Evolutionary conservation across 2,329 filamentous ascomycete species (phyloP).

Genomic region (Scopulariopsis brevicaulis): DNA sequence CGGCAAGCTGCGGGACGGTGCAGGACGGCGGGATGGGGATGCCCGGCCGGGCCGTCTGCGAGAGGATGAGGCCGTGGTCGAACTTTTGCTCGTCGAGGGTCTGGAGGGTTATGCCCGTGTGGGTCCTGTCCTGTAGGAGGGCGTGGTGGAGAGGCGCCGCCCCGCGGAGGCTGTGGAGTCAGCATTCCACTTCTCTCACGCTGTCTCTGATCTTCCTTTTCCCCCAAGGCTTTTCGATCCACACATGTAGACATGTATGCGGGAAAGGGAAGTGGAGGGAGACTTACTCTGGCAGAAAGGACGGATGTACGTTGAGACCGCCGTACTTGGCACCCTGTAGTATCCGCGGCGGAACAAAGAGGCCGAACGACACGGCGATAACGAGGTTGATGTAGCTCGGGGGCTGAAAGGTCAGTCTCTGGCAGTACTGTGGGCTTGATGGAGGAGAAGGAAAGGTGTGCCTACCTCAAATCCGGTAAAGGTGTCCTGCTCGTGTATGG

Average conservation of each 20-base stretch:
- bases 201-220: not conserved
- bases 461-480: slow-evolving; percentile 72
- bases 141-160: slow-evolving; percentile 79
- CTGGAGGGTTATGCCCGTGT: slow-evolving; percentile 74
- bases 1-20: slow-evolving; percentile 27
- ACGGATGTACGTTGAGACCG: slow-evolving; percentile 89
- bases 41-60: slow-evolving; percentile 52
- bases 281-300: slow-evolving; percentile 68
- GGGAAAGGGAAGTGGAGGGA: not conserved
- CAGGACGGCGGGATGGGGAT: slow-evolving; percentile 34
- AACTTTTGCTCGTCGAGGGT: slow-evolving; percentile 69
- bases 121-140: slow-evolving; percentile 48
- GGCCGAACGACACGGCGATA: slow-evolving; percentile 86
- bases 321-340: slow-evolving; percentile 63
- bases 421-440: not conserved
- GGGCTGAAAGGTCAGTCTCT: slow-evolving; percentile 27
- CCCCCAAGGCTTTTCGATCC: no score
- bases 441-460: slow-evolving; percentile 1
- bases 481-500: slow-evolving; percentile 64
- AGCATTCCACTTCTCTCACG: not conserved
- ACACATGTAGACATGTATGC: not conserved
- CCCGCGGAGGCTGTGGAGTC: slow-evolving; percentile 57
- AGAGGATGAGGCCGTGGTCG: slow-evolving; percentile 67
- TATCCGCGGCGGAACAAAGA: slow-evolving; percentile 73
- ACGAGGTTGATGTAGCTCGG: slow-evolving; percentile 61